These are phyloP conservation scores for Brassica hybrid DNA, from an alignment of 441 rosid genomes.

Conservation along the genomic window DNA sequence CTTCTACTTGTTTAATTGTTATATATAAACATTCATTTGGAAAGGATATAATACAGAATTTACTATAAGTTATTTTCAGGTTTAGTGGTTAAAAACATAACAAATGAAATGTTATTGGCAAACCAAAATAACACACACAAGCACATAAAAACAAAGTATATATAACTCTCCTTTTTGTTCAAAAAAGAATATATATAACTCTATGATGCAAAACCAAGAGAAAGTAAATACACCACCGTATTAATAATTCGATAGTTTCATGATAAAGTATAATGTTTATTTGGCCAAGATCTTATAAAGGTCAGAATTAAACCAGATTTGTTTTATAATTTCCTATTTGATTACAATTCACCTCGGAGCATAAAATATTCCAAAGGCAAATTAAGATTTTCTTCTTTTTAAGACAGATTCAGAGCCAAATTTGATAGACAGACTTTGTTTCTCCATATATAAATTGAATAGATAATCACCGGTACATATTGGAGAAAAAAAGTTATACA, in stretches of 20 bases:
- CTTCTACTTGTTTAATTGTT: not conserved
- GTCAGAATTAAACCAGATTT: not conserved
- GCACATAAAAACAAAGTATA: not conserved
- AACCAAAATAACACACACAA: not conserved
- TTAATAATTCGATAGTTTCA: not conserved
- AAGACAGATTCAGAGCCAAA: not conserved
- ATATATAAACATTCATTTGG: not conserved
- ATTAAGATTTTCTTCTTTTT: not conserved
- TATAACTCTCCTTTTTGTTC: not conserved
- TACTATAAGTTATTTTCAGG: not conserved
- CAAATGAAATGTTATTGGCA: not conserved
- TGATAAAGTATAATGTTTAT: not conserved
- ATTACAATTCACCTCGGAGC: not conserved
- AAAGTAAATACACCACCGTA: not conserved
- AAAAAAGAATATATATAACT: not conserved
- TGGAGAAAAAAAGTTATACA: constrained; percentile 26
- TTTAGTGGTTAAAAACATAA: not conserved
- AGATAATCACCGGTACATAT: constrained; percentile 33
- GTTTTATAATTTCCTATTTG: not conserved
- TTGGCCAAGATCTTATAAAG: not conserved
- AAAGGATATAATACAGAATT: not conserved
- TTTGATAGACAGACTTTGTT: constrained; percentile 15
- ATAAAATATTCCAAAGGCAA: not conserved
- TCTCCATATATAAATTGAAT: constrained; percentile 7
- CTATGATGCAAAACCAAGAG: not conserved